Conservation (phyloP, 2,329 filamentous ascomycete genomes). For the Neopestalotiopsis rosae region DNA sequence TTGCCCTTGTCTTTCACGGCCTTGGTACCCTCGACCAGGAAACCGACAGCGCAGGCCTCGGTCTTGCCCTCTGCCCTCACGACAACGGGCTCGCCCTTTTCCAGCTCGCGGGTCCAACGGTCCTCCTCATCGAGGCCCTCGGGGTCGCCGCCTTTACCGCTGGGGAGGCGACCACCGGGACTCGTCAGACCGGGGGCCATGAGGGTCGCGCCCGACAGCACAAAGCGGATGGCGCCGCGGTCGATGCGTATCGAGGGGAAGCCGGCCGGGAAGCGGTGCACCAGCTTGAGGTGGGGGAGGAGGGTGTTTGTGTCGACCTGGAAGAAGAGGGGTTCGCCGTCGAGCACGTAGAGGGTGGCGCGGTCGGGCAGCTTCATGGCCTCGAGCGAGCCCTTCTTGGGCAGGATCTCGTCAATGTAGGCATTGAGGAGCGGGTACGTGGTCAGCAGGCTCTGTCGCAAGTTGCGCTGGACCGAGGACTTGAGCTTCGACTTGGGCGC, state of each 20-base stretch:
- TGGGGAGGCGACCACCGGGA: constrained; percentile 80
- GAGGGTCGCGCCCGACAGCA: constrained; percentile 88
- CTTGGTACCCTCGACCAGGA: constrained; percentile 82
- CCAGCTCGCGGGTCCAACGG: constrained; percentile 69
- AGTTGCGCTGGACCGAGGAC: constrained; percentile 87
- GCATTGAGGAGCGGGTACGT: constrained; percentile 86
- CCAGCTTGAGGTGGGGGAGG: constrained; percentile 85
- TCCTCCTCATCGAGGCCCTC: constrained; percentile 57
- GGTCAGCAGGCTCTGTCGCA: constrained; percentile 81
- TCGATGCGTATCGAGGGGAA: constrained; percentile 91
- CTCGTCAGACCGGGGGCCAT: constrained; percentile 96
- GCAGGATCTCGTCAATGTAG: constrained; percentile 91
- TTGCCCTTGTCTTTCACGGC: constrained; percentile 96
- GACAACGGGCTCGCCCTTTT: constrained; percentile 83
- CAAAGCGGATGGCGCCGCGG: constrained; percentile 94
- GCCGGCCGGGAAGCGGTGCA: constrained; percentile 86
- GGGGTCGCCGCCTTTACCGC: constrained; percentile 41
- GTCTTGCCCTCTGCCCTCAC: constrained; percentile 93
- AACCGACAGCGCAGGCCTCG: constrained; percentile 86
- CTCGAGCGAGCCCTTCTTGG: constrained; percentile 91
- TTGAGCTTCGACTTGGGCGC: constrained; percentile 95
- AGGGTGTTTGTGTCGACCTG: constrained; percentile 79
- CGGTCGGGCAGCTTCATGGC: constrained; percentile 93
- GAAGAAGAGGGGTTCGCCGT: constrained; percentile 83
- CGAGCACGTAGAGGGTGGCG: constrained; percentile 85